Evolutionary conservation across 164 flowering plant genomes (phyloP), one percentile per base, ranked within the genome.

Genomic region (Tetrastigma voinierianum): DNA sequence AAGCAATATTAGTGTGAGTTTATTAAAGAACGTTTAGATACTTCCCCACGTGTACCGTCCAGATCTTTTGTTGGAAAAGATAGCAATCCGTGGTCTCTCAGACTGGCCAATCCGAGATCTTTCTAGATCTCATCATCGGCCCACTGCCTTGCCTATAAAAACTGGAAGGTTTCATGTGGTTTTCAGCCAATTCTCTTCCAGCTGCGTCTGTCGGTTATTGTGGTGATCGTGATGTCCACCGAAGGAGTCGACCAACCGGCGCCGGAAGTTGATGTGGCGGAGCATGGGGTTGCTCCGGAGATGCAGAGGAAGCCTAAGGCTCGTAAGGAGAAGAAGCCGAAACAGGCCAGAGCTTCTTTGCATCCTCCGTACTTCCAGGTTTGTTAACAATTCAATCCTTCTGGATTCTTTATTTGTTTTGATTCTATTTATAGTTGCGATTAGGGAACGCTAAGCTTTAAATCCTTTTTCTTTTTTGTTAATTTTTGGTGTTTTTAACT

Each of bases 361-460:
- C 90, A 84, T 74, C 90, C 90, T 65, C 84, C 90, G 12, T 86
- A 86, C 46, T 84, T 84, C 21, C 77, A 82, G 83, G 89, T 84
- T 44, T 17, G 11, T 53, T 2, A 51, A 56, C 16, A 18, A 32
- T 32, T 32, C 40, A 0, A 32, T 7, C 45, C 43, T 15, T 10
- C 21, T 16, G 7, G 1, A 10, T 47, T 9, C 10, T 47, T 2
- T 10, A 17, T 40, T 13, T 18, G 9, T 65, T n/a, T 18, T 14
- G 5, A 8, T 52, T n/a, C n/a, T n/a, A n/a, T n/a, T n/a, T n/a
- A n/a, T n/a, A n/a, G n/a, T n/a, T n/a, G n/a, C n/a, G n/a, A n/a
- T n/a, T n/a, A n/a, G n/a, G n/a, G n/a, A n/a, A n/a, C n/a, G n/a
- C n/a, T n/a, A n/a, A n/a, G n/a, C n/a, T n/a, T n/a, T n/a, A n/a